These are phyloP conservation scores for Penicillium olsonii DNA, from an alignment of 2,329 filamentous ascomycete genomes.

Conservation along the genomic window DNA sequence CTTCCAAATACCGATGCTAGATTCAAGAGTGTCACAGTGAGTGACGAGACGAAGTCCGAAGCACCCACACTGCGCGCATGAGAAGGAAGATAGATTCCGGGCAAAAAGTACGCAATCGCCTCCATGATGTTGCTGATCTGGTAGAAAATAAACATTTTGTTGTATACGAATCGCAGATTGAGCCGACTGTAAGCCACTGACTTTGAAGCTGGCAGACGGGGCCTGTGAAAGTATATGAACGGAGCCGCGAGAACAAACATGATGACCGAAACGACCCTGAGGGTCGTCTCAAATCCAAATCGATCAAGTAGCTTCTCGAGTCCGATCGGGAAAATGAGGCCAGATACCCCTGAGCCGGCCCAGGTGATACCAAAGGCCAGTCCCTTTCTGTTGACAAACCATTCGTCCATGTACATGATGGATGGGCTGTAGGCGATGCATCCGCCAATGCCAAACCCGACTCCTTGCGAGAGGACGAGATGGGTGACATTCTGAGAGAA, in stretches of 20 bases:
- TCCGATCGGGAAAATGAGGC: conserved; percentile 48
- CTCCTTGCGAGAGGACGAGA: conserved; percentile 29
- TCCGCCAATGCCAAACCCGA: conserved; percentile 48
- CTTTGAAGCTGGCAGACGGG: conserved; percentile 40
- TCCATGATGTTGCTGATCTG: conserved; percentile 45
- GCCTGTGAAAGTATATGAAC: conserved; percentile 42
- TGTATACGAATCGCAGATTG: conserved; percentile 39
- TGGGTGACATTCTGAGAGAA: conserved; percentile 26
- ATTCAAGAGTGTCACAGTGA: conserved; percentile 36
- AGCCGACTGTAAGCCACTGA: conserved; percentile 39
- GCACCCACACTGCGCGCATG: conserved; percentile 35
- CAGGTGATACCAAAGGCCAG: conserved; percentile 50
- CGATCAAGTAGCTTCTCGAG: conserved; percentile 45
- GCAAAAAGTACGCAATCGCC: conserved; percentile 41
- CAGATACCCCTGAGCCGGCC: conserved; percentile 40
- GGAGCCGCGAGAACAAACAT: conserved; percentile 24
- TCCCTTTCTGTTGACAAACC: conserved; percentile 51
- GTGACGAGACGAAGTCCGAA: conserved; percentile 24
- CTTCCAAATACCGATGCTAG: conserved; percentile 34
- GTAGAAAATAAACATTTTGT: conserved; percentile 48
- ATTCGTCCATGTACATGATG: conserved; percentile 53
- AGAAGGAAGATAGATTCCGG: conserved; percentile 41
- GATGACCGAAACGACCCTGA: conserved; percentile 44
- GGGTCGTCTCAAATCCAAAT: conserved; percentile 49
- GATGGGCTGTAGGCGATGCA: conserved; percentile 51